These are phyloP conservation scores for Penium margaritaceum DNA, from an alignment of 139 green algal species.

Conservation along the genomic window DNA sequence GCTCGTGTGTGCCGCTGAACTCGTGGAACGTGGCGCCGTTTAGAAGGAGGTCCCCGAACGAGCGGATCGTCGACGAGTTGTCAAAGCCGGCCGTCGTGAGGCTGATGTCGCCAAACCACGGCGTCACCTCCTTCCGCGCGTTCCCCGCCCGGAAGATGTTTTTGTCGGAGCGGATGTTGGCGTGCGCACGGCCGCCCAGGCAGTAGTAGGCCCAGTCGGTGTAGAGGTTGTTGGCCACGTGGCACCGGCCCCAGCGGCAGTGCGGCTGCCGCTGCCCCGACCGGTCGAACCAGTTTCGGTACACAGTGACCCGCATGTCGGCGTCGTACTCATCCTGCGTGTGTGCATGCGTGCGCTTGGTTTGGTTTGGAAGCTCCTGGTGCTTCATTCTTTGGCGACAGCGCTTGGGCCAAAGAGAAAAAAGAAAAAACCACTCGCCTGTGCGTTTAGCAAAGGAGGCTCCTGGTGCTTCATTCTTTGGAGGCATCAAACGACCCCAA, in stretches of 20 bases:
- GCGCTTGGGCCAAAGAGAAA: no score
- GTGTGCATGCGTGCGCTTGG: no score
- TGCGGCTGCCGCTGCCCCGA: slow-evolving; percentile 12
- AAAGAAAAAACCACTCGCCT: no score
- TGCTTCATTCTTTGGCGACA: no score
- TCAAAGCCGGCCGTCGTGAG: slow-evolving; percentile 13
- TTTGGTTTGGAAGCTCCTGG: no score
- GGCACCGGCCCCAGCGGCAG: slow-evolving; percentile 16
- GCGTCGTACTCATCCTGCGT: slow-evolving; percentile 16
- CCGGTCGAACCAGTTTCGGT: slow-evolving; percentile 8
- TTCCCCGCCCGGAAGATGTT: slow-evolving; percentile 3
- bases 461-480: no score
- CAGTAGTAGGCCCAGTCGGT: slow-evolving; percentile 18
- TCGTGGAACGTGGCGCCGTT: slow-evolving; percentile 20
- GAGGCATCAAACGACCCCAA: no score
- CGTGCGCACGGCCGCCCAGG: slow-evolving; percentile 11
- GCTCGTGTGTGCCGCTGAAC: background rate
- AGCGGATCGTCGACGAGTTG: slow-evolving; percentile 6
- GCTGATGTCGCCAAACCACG: slow-evolving; percentile 8
- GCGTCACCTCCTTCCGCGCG: slow-evolving; percentile 15
- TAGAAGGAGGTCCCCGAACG: slow-evolving; percentile 9
- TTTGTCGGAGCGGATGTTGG: slow-evolving; percentile 1
- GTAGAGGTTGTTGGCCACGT: slow-evolving; percentile 21
- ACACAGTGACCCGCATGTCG: slow-evolving; percentile 13
- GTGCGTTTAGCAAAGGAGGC: no score